Evolutionary conservation across 306 rosid genomes (phyloP), one percentile per base, ranked within the genome.

Genomic region (Quercus agrifolia): DNA sequence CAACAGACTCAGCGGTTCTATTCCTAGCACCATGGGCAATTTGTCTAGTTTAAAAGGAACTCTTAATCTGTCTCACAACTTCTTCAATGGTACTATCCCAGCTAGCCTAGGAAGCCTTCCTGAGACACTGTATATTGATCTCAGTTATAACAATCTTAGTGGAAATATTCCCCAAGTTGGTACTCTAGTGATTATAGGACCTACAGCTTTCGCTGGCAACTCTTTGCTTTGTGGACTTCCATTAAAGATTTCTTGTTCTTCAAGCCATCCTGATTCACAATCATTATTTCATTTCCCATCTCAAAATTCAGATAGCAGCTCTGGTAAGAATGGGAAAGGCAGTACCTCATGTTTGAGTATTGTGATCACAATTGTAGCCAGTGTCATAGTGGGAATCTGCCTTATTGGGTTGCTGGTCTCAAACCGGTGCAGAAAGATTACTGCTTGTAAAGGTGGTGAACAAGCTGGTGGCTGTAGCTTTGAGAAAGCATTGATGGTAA

Each of bases 171-270:
- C 92, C 7, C 92, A 86, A 70, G 84, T 67, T 67, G 87, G 90
- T 70, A 84, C 85, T 77, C 81, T 89, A 13, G 79, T 80, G 79
- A 89, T 78, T 64, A 73, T 87, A 80, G 92, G 92, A 17, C 92
- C 92, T 31, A 89, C 92, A 61, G 92, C 92, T 66, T 89, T 89
- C 30, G 75, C 84, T 56, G 90, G 90, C 23, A 89, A 89, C 61
- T 87, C 87, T 56, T 73, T 76, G 18, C 90, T 89, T n/a, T 89
- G 92, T 63, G 92, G 90, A 51, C 81, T 87, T 1, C 92, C 92
- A 4, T 78, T 86, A 83, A 86, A 89, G 87, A 82, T 77, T 58
- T 77, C 88, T 1, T 89, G 92, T 74, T 73, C 88, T 71, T 59
- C 85, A 31, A 80, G 77, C 31, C 28, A 78, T 44, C 64, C 85